Conservation (phyloP, 768 basidiomycete species). For the Trametes cinnabarina region DNA sequence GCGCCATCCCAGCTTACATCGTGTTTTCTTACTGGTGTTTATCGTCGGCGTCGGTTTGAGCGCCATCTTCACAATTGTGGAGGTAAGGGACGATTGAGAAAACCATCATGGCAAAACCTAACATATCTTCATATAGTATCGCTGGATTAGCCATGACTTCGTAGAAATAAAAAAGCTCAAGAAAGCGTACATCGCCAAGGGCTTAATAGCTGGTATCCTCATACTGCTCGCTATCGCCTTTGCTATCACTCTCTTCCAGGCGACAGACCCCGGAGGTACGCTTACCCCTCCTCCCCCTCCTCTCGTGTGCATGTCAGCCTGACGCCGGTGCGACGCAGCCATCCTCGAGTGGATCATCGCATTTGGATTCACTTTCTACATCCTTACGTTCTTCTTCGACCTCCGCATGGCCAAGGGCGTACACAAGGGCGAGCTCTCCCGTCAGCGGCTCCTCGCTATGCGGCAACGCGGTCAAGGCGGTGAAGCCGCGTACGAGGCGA, state of each 20-base stretch:
- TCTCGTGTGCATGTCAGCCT: not conserved
- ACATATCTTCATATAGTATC: constrained; percentile 42
- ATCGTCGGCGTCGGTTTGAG: constrained; percentile 69
- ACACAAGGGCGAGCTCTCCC: constrained; percentile 44
- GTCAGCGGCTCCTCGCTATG: constrained; percentile 30
- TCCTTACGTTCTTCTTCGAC: constrained; percentile 72
- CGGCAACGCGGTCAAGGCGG: constrained; percentile 17
- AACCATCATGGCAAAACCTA: no score
- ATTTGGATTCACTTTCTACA: constrained; percentile 70
- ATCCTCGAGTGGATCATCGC: constrained; percentile 74
- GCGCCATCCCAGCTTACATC: constrained; percentile 49
- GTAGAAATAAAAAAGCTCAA: constrained; percentile 42
- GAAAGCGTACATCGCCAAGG: constrained; percentile 60
- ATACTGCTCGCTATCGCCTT: constrained; percentile 66
- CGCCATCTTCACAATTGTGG: constrained; percentile 70
- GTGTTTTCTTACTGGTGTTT: constrained; percentile 67
- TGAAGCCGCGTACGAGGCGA: constrained; percentile 9
- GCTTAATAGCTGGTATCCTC: constrained; percentile 53
- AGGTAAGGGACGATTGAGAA: constrained; percentile 29
- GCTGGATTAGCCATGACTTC: constrained; percentile 63
- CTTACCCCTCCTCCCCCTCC: not conserved
- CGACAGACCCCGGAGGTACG: constrained; percentile 50
- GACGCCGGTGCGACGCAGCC: constrained; percentile 34
- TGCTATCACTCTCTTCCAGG: constrained; percentile 47
- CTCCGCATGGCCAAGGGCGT: constrained; percentile 59